Evolutionary conservation across 2,329 filamentous ascomycete species (phyloP), one percentile per base, ranked within the genome.

Genomic region (Stachybotrys chlorohalonatus): DNA sequence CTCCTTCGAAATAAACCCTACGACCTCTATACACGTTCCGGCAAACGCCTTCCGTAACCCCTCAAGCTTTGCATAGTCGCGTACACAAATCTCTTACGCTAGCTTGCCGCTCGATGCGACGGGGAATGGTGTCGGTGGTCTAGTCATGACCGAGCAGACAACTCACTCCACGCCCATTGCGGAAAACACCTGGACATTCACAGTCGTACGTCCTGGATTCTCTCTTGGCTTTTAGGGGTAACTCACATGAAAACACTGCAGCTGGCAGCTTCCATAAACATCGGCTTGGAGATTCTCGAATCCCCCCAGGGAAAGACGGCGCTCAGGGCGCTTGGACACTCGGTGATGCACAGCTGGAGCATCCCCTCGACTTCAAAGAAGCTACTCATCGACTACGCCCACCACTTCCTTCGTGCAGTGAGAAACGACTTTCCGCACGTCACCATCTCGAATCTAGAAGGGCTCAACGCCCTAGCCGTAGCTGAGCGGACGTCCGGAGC

Each of bases 401-500:
- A 52, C 13, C 48, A 53, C 15, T 56, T 56, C 31, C 54, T 56
- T 7, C 16, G 47, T 1, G 9, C 36, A 2, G 9, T 52, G 16
- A 50, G 54, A 48, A 3, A 5, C 4, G 39, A 51, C 31, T 53
- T 56, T 24, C 54, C 54, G 3, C 9, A 30, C 11, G 45, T 56
- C n/a, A 8, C 30, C 46, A 24, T 56, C 11, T 42, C 9, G 15
- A 48, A 54, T 13, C 9, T 52, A 3, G 49, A 31, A 5, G 8
- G 16, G 5, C 48, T 31, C 8, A 31, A 56, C n/a, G 30, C 46
- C 8, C 13, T 56, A n/a, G 52, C 52, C 24, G 5, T 6, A 7
- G 17, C 51, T 32, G n/a, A 7, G n/a, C 47, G 51, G 5, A n/a
- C 50, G 8, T 47, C 54, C 11, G 16, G 50, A 17, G 36, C 9